Conservation (phyloP, 495 filamentous ascomycete genomes). For the Aspergillus diversus region DNA sequence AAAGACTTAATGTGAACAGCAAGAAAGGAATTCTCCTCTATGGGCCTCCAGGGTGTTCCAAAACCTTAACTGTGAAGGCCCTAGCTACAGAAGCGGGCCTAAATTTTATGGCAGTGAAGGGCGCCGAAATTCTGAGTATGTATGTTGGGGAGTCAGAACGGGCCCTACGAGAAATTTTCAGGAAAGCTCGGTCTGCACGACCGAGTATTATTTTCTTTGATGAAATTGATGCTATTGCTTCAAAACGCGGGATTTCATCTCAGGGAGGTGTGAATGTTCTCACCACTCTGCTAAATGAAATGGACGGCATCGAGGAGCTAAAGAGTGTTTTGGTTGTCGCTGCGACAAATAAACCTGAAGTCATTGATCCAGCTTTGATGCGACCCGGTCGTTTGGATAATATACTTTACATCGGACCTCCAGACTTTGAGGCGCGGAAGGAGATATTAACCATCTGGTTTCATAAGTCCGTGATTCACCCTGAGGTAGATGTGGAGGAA, state of each 20-base stretch:
- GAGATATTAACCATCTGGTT: conserved; percentile 76
- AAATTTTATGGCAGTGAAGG: conserved; percentile 95
- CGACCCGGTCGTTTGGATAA: conserved; percentile 87
- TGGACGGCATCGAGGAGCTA: conserved; percentile 90
- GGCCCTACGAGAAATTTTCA: conserved; percentile 83
- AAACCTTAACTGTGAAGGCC: conserved; percentile 91
- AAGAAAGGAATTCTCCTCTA: conserved; percentile 89
- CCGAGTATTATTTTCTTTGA: conserved; percentile 98
- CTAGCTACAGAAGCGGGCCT: conserved; percentile 88
- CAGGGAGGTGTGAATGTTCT: conserved; percentile 75
- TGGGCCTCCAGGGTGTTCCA: conserved; percentile 94
- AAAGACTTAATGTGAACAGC: conserved; percentile 62
- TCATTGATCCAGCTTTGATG: conserved; percentile 82
- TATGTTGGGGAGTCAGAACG: conserved; percentile 97
- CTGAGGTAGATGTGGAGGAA: conserved; percentile 66
- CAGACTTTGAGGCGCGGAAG: conserved; percentile 71
- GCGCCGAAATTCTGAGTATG: conserved; percentile 95
- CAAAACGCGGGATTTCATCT: conserved; percentile 60
- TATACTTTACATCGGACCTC: conserved; percentile 87
- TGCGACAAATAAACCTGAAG: conserved; percentile 89
- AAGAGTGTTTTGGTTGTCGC: conserved; percentile 88
- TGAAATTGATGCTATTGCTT: conserved; percentile 94
- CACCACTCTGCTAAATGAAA: conserved; percentile 90
- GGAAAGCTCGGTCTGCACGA: conserved; percentile 80
- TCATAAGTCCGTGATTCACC: conserved; percentile 59